Evolutionary conservation across 805 yeast genomes (phyloP).

Genomic region (Priceomyces castillae): DNA sequence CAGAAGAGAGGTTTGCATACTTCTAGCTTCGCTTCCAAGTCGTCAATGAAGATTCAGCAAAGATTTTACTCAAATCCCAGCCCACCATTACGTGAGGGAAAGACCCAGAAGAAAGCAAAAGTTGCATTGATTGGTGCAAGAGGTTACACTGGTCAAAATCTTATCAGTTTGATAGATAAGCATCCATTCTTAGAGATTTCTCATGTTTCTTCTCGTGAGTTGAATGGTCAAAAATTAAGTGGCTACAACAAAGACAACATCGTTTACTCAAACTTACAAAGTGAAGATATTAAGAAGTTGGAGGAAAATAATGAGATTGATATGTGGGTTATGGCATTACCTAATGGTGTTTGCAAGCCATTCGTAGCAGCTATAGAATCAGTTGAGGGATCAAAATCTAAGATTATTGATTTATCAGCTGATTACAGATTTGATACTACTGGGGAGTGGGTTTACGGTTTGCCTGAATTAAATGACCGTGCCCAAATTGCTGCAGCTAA

Average conservation of each 20-base stretch:
- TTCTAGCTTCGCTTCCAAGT: conserved; percentile 5
- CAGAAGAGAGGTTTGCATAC: conserved; percentile 55
- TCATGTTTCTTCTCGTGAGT: conserved; percentile 95
- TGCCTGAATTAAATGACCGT: conserved; percentile 87
- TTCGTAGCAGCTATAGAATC: conserved; percentile 78
- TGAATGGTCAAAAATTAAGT: conserved; percentile 78
- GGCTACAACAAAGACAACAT: conserved; percentile 84
- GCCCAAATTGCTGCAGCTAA: conserved; percentile 61
- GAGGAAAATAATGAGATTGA: conserved; percentile 79
- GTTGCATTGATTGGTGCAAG: conserved; percentile 98
- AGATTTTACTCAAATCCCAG: conserved; percentile 54
- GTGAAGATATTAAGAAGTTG: conserved; percentile 77
- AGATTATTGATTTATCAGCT: conserved; percentile 90
- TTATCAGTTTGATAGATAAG: conserved; percentile 78
- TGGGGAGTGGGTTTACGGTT: conserved; percentile 89
- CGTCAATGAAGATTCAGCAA: background rate
- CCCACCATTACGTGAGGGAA: conserved; percentile 67
- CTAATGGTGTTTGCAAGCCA: conserved; percentile 93
- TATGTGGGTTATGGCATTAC: conserved; percentile 99
- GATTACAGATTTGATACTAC: conserved; percentile 92
- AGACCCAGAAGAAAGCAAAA: conserved; percentile 59
- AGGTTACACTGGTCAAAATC: conserved; percentile 94
- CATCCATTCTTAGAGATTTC: conserved; percentile 87
- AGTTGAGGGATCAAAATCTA: conserved; percentile 62
- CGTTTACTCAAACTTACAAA: conserved; percentile 78